A percentile compares a stretch with the other conserved stretches of the same genome.
These are phyloP conservation scores for Saccharomycopsis amapae DNA, from an alignment of 805 yeast species.

Conservation along the genomic window DNA sequence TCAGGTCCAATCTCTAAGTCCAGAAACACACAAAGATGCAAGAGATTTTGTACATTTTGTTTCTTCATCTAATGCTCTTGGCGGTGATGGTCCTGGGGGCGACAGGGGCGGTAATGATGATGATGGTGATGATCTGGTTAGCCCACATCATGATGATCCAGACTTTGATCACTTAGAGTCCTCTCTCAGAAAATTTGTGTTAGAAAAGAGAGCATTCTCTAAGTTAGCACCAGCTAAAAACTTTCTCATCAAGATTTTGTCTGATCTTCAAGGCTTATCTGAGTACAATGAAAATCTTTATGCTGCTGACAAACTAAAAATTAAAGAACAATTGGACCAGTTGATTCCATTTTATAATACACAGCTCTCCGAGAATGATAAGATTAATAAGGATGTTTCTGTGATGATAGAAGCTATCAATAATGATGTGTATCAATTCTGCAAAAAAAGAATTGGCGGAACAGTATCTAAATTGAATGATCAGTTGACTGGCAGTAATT, in stretches of 20 bases:
- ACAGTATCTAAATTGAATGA: conserved; percentile 39
- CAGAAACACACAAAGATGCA: conserved; percentile 84
- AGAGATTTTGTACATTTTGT: conserved; percentile 92
- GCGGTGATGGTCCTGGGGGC: conserved; percentile 32
- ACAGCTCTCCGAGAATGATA: conserved; percentile 43
- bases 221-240: conserved; percentile 90
- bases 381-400: conserved; percentile 53
- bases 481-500: conserved; percentile 37
- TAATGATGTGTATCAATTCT: conserved; percentile 49
- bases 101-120: conserved; percentile 27
- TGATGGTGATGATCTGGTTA: conserved; percentile 27
- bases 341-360: conserved; percentile 60
- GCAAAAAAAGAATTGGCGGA: conserved; percentile 44
- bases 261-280: conserved; percentile 58
- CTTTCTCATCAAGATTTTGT: conserved; percentile 62
- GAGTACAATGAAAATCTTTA: conserved; percentile 54
- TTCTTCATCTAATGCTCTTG: conserved; percentile 49
- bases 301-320: conserved; percentile 39
- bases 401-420: conserved; percentile 54
- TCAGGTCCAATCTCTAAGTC: conserved; percentile 79
- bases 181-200: conserved; percentile 73
- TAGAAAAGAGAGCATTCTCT: conserved; percentile 83
- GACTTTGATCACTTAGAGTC: conserved; percentile 82
- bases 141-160: conserved; percentile 33
- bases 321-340: conserved; percentile 43